These are phyloP conservation scores for Geosmithia flava DNA, from an alignment of 2,329 filamentous ascomycete genomes.

Conservation along the genomic window DNA sequence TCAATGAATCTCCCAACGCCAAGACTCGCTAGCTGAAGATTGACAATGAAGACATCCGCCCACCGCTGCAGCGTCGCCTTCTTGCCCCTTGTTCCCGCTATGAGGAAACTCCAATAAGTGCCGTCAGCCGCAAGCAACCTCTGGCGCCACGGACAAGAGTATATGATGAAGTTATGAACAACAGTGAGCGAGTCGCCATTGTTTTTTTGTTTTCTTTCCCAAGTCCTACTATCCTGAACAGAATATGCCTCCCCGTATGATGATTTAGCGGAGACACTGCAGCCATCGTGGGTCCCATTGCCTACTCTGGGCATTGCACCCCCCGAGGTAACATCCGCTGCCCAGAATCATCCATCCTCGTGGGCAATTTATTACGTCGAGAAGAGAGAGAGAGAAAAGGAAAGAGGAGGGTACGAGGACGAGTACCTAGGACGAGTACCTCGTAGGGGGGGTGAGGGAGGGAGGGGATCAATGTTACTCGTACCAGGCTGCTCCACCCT, in stretches of 20 bases:
- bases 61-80: neutral
- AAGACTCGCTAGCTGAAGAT: slow-evolving; percentile 4
- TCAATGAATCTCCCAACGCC: slow-evolving; percentile 1
- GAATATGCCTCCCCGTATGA: neutral
- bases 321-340: neutral
- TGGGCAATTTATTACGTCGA: neutral
- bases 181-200: too few relatives aligned
- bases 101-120: too few relatives aligned
- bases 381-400: neutral
- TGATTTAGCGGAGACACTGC: neutral
- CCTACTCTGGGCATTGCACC: neutral
- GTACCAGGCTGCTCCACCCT: too few relatives aligned
- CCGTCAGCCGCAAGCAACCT: neutral
- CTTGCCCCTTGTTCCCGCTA: neutral
- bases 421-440: neutral
- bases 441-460: neutral
- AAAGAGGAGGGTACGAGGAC: neutral
- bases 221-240: neutral
- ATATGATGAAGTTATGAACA: too few relatives aligned
- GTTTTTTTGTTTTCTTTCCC: neutral
- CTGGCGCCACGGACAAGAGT: neutral
- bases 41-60: neutral
- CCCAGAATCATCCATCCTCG: neutral
- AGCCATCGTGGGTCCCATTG: neutral
- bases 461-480: too few relatives aligned